Evolutionary conservation across 2,329 filamentous ascomycete species (phyloP), one percentile per base, ranked within the genome.

Genomic region (Sporothrix curviconia): DNA sequence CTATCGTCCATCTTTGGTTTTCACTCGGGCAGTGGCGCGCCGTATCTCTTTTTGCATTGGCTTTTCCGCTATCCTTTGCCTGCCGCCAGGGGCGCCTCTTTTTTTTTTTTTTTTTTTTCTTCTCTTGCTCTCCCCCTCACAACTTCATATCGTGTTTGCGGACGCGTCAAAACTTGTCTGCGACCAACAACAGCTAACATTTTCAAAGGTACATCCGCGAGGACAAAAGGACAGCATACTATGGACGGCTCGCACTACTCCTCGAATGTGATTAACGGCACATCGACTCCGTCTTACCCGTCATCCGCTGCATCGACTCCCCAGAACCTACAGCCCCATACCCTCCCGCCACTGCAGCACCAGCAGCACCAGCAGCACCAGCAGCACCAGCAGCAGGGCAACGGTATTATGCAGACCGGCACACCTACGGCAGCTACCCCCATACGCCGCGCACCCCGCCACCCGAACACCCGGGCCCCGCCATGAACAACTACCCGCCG

Each of bases 381-480:
- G 22, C 64, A 64, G 37, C 58, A 54, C 6, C 59, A 55, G 7
- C 59, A 60, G 40, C 59, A 60, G 28, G 70, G 73, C 63, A 71
- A 72, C 63, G 70, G 72, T 63, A 71, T 73, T 62, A 78, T 80
- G 75, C 76, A 79, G 64, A 72, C 75, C 55, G 71, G 78, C 7
- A 62, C 58, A n/a, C 62, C 58, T 85, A 85, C 72, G 78, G 78
- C 59, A 82, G 73, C 66, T 79, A 83, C 68, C 78, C 79, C 64
- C 81, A 85, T 66, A 84, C 81, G 46, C 82, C 83, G 63, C 77
- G 82, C 66, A 84, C 81, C 22, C 79, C 81, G 47, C 78, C 79
- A n/a, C 15, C 82, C 83, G 37, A 83, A 82, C 67, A 83, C 82
- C 28, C 82, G 37, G 80, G 77, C 57, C 79, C 81, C 37, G 71